These are phyloP conservation scores for Wickerhamomyces sp. DNA, from an alignment of 1,139 yeast species.

Conservation along the genomic window DNA sequence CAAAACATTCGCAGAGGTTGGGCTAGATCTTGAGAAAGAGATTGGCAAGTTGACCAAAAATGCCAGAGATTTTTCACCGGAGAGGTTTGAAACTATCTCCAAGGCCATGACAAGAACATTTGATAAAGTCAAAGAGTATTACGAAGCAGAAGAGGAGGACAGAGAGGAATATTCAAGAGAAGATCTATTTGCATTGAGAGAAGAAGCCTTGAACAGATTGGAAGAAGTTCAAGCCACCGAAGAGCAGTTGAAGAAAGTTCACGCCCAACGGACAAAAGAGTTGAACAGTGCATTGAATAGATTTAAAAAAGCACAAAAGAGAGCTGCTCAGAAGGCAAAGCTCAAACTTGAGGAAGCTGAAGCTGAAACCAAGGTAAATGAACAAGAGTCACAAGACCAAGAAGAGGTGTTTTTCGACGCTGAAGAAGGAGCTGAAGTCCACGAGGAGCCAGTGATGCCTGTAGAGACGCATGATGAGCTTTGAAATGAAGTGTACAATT, in stretches of 20 bases:
- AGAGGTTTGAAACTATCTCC: constrained; percentile 33
- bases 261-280: constrained; percentile 35
- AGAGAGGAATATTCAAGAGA: constrained; percentile 31
- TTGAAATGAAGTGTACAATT: background rate
- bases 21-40: constrained; percentile 47
- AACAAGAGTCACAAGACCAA: background rate
- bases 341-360: background rate
- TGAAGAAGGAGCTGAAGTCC: background rate
- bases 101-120: constrained; percentile 33
- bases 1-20: constrained; percentile 36
- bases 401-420: background rate
- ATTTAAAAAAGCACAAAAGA: constrained; percentile 31
- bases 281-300: constrained; percentile 34
- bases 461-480: constrained; percentile 8
- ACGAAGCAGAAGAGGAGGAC: constrained; percentile 23
- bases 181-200: constrained; percentile 33
- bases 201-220: constrained; percentile 32
- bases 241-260: constrained; percentile 33
- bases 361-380: background rate
- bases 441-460: too few species aligned
- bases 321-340: constrained; percentile 29
- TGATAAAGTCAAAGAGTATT: constrained; percentile 33
- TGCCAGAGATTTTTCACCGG: constrained; percentile 26
- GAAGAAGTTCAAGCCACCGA: constrained; percentile 33
- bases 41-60: constrained; percentile 34